Base-by-base conservation (phyloP, 2,329 filamentous ascomycete species). In the Penicillium glabrum region DNA sequence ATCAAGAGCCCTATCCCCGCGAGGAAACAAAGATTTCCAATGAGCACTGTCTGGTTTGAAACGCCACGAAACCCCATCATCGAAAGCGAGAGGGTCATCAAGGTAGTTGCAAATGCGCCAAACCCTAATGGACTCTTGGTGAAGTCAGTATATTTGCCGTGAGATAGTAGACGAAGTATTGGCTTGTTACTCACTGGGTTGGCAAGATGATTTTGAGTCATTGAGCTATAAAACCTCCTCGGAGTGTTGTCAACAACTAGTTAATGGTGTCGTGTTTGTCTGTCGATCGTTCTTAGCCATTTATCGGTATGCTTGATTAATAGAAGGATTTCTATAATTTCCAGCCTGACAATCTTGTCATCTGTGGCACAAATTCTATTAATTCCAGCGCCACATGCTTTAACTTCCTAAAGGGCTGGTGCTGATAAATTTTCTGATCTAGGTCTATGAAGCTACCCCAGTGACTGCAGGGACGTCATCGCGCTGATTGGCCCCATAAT, bases 61-160 rank as follows among this genome's bases (percentile, higher is more conserved):
- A 47, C 23, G 8, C 43, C 23, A 26, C 51, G 46, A 24, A 53
- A 44, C 16, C 49, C 47, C 46, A 57, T 58, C 56, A 54, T 51
- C 9, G 41, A 46, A 39, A 57, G 33, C 23, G 54, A 54, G 2
- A 58, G 26, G 5, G 52, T 52, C 26, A 55, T 27, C 19, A 58
- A 37, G 7, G 56, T 58, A 27, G 56, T 58, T 24, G 52, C 56
- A 24, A 58, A 58, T 5, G 47, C 52, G 27, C 56, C 56, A 37
- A 37, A 37, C 19, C 33, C 33, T 37, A 37, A 8, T 8, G 33
- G 33, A n/a, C 33, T 37, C 33, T 37, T 35, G 33, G 16, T n/a
- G 5, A 37, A 37, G 16, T 37, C 6, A 37, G 4, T 31, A 31
- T 31, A 14, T 14, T 31, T 14, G 29, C 13, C 29, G 13, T 31